Base-by-base conservation (phyloP, 1,284 basidiomycete genomes). In the Abortiporus biennis region DNA sequence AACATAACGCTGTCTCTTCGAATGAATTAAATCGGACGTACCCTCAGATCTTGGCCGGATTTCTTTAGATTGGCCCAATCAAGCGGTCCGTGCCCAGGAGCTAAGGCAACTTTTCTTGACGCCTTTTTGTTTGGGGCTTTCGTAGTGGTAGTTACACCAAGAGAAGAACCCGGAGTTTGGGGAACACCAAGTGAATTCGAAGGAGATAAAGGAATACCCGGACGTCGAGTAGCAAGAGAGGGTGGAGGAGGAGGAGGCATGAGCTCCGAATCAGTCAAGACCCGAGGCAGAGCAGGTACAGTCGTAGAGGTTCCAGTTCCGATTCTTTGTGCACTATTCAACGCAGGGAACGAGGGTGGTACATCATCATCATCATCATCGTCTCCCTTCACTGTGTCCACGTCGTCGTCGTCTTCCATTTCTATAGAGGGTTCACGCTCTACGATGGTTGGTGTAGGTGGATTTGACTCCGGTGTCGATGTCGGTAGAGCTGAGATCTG, bases 1-100 rank as follows among this genome's bases (percentile, higher is more conserved):
- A 20, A 24, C 34, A n/a, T 17, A 39, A 12, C 15, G 13, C 5
- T 29, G 27, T 29, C 8, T 29, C n/a, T 29, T 29, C 27, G 15
- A 23, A 40, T n/a, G 15, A 36, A 5, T 2, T 12, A 34, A 32
- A 36, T 16, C 5, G 12, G 1, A 68, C 76, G 45, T 50, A 91
- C 91, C 45, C 89, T 65, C 16, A 95, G 63, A 69, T 96, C 80
- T 47, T 69, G 62, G 4, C 91, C 89, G 5, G 85, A 90, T 3
- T 76, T 67, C 57, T 91, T 92, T 45, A 97, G 64, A 38, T 77
- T 80, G 1, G 93, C 94, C 96, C 96, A 99, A 65, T 99, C 96
- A 16, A 99, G 65, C 16, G 93, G 83, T 50, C 90, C 88, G 64
- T 86, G 90, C 2, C 96, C 96, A 1, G 95, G 95, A 9, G 85